Evolutionary conservation across 2,329 filamentous ascomycete genomes (phyloP).

Genomic region (Fusarium avenaceum): DNA sequence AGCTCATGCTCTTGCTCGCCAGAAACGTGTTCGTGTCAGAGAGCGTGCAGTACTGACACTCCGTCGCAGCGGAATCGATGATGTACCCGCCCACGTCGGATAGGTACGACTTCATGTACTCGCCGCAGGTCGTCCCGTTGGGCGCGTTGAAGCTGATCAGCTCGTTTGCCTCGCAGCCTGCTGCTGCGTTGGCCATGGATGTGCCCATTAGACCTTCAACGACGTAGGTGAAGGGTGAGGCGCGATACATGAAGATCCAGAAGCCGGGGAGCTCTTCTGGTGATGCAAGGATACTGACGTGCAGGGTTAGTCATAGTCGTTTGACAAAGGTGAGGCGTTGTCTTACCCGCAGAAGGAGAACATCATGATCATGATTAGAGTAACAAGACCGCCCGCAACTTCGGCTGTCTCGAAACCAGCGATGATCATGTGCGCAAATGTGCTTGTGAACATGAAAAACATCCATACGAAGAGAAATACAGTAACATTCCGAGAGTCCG

Average conservation of each 20-base stretch:
- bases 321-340: accelerated
- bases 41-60: conserved; percentile 63
- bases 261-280: conserved; percentile 75
- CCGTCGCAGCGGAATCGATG: conserved; percentile 24
- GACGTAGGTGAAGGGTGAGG: conserved; percentile 81
- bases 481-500: conserved; percentile 64
- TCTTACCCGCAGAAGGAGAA: conserved; percentile 76
- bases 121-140: conserved; percentile 63
- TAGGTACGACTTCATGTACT: conserved; percentile 68
- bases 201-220: conserved; percentile 75
- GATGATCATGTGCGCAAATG: conserved; percentile 75
- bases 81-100: conserved; percentile 62
- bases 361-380: conserved; percentile 73
- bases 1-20: conserved; percentile 59
- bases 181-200: conserved; percentile 70
- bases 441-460: conserved; percentile 75
- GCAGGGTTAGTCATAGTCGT: background rate
- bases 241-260: conserved; percentile 83
- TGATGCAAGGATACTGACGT: conserved; percentile 69
- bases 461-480: conserved; percentile 74
- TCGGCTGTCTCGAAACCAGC: conserved; percentile 73
- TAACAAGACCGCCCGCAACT: conserved; percentile 73
- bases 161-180: conserved; percentile 75
- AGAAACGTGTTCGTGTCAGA: conserved; percentile 58
- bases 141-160: conserved; percentile 72